These are phyloP conservation scores for Salix viminalis DNA, from an alignment of 345 rosid species.

Conservation along the genomic window DNA sequence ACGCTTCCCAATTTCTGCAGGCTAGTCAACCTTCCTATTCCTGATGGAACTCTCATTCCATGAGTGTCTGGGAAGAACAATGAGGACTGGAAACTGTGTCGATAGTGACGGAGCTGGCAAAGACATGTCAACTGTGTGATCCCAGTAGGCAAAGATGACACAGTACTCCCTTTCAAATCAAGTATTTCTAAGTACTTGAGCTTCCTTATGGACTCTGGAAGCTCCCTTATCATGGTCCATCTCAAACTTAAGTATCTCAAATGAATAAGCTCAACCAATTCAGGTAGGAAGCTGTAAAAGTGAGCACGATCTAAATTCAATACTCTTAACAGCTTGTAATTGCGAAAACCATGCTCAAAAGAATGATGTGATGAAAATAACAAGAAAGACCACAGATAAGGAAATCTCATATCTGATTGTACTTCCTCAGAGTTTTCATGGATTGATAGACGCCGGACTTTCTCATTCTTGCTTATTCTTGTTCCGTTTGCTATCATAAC, in stretches of 20 bases:
- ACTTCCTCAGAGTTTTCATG: neutral
- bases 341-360: neutral
- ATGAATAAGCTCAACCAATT: neutral
- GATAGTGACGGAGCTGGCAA: conserved; percentile 4
- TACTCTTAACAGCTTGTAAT: neutral
- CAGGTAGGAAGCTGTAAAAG: neutral
- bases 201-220: conserved; percentile 8
- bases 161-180: neutral
- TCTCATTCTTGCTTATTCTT: neutral
- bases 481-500: neutral
- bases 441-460: conserved; percentile 3
- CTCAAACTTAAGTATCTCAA: conserved; percentile 4
- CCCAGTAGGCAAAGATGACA: conserved; percentile 4
- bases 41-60: conserved; percentile 11
- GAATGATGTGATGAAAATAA: neutral
- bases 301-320: neutral
- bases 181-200: conserved; percentile 11
- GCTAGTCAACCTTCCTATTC: conserved; percentile 8
- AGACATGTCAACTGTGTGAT: conserved; percentile 4
- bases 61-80: neutral
- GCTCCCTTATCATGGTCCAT: conserved; percentile 1
- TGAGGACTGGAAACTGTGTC: neutral
- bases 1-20: conserved; percentile 7
- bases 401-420: neutral
- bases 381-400: conserved; percentile 1